Percentiles rank a stretch among this genome's conserved stretches.
Evolutionary conservation across 331 rosid species (phyloP).

Genomic region (Pyracantha coccinea): DNA sequence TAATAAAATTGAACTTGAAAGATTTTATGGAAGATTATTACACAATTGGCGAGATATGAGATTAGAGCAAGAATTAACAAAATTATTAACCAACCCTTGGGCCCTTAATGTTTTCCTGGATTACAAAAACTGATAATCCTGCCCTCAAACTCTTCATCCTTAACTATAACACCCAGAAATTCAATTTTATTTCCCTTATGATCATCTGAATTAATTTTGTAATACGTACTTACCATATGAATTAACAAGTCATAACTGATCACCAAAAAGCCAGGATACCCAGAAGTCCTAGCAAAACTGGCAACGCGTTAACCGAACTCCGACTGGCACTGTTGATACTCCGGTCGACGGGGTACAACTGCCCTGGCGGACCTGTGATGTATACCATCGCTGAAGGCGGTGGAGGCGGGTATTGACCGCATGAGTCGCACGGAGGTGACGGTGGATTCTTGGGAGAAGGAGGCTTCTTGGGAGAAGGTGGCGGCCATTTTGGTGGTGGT

Average conservation of each 20-base stretch:
- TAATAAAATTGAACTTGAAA: neutral
- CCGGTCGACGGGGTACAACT: constrained; percentile 49
- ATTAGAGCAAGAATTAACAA: neutral
- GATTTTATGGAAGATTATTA: neutral
- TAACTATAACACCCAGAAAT: neutral
- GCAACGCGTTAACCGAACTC: constrained; percentile 10
- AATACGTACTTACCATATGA: neutral
- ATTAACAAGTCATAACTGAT: neutral
- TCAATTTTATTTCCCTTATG: neutral
- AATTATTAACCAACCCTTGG: neutral
- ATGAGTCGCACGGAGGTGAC: constrained; percentile 14
- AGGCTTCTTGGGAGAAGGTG: constrained; percentile 2
- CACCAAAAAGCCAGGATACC: constrained; percentile 22
- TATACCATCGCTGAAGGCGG: constrained; percentile 44
- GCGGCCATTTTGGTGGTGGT: constrained; percentile 38
- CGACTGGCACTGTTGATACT: constrained; percentile 27
- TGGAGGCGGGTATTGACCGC: constrained; percentile 25
- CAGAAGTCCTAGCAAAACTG: constrained; percentile 25
- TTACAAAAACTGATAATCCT: neutral
- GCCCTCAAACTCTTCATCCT: neutral
- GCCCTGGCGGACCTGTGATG: constrained; percentile 73
- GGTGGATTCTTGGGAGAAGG: too few relatives aligned
- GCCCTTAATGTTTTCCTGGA: neutral
- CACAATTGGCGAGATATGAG: neutral
- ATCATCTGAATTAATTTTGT: neutral